These are phyloP conservation scores for Debaryomyces psychrophilus DNA, from an alignment of 1,139 yeast genomes.

Conservation along the genomic window DNA sequence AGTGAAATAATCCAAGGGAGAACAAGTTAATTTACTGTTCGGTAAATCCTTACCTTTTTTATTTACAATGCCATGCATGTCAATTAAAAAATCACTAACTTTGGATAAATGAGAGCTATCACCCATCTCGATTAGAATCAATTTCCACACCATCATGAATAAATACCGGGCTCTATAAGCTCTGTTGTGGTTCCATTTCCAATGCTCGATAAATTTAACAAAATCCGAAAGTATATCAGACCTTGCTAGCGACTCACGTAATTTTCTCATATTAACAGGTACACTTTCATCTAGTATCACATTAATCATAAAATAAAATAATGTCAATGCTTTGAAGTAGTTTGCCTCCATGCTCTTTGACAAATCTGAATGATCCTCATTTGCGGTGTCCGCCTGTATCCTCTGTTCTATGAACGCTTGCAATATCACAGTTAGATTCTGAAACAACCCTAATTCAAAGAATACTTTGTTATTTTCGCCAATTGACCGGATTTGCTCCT, in stretches of 20 bases:
- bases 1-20: conserved; percentile 80
- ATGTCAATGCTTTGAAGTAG: conserved; percentile 49
- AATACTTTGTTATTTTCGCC: conserved; percentile 20
- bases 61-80: conserved; percentile 45
- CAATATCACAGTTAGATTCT: background rate
- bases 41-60: conserved; percentile 25
- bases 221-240: conserved; percentile 47
- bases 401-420: conserved; percentile 1
- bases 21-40: conserved; percentile 47
- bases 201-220: conserved; percentile 58
- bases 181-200: conserved; percentile 59
- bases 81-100: conserved; percentile 55
- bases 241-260: conserved; percentile 27
- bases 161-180: conserved; percentile 51
- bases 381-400: background rate
- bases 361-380: conserved; percentile 9
- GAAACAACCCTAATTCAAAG: conserved; percentile 17
- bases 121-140: conserved; percentile 69
- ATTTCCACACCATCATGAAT: conserved; percentile 58
- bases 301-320: conserved; percentile 53
- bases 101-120: conserved; percentile 41
- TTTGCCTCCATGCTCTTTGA: conserved; percentile 18
- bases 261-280: conserved; percentile 15
- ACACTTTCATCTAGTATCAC: conserved; percentile 29
- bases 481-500: conserved; percentile 42